Evolutionary conservation across 1,284 basidiomycete species (phyloP), one percentile per base, ranked within the genome.

Genomic region (Apiotrichum sp.): DNA sequence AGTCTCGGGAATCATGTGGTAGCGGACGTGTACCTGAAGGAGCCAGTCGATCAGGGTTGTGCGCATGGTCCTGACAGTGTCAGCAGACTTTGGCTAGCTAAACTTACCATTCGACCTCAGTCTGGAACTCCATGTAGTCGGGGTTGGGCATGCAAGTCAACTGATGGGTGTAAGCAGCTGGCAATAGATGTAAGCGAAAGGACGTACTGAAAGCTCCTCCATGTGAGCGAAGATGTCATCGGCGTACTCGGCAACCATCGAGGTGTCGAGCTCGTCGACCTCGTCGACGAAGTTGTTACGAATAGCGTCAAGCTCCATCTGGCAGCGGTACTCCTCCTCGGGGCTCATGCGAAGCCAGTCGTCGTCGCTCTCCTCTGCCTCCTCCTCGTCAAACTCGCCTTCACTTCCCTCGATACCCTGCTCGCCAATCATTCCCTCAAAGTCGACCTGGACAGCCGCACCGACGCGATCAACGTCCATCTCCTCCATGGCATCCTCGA

Each of bases 191-290:
- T n/a, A n/a, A n/a, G n/a, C 9, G 36, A 47, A 2, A 11, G 32
- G 16, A 76, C 81, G 36, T 59, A 92, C 89, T 83, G 97, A 92
- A 50, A 96, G 83, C 55, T 88, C 83, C 61, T 81, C 81, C 96
- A 99, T 98, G 78, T 98, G 98, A 59, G 83, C 82, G 69, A 98
- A 98, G 71, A 99, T 98, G 59, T 98, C 95, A 34, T 93, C 89
- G 32, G 93, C 84, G 72, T 99, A 99, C 76, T 99, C 96, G 47
- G 93, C 92, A 22, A 96, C 93, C 95, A 99, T 97, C 9, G 90
- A 92, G 32, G 88, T 88, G 77, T 99, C 96, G 65, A 85, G 85
- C 69, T 86, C 81, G 70, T 97, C 93, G 31, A 88, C 80, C 54
- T 89, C 85, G 60, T 92, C 89, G 44, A 85, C 80, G 67, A 76